Base-by-base conservation (phyloP, 768 basidiomycete genomes). In the Ramaria sp. region DNA sequence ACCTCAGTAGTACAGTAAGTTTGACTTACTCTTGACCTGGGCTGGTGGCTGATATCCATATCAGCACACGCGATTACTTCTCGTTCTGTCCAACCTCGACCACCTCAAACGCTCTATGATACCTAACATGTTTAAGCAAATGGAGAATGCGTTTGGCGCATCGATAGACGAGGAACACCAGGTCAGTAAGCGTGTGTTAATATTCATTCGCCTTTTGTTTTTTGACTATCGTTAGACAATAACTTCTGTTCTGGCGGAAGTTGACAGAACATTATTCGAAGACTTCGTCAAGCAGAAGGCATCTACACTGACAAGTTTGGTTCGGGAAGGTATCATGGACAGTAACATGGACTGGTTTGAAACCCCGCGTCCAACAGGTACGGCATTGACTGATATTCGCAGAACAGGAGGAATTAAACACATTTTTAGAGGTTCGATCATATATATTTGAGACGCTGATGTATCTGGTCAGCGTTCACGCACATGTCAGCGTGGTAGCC, bases 381-480 rank as follows among this genome's bases (percentile, higher is more conserved):
- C 48, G 77, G 62, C 36, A 24, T 18, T 50, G 53, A 18, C 16
- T 27, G 13, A n/a, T 47, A 22, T 3, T 30, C 28, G n/a, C n/a
- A 22, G 9, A 20, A 12, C 27, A 15, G 28, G 15, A 50, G 13
- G 38, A 18, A 5, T 48, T 8, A 49, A 4, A n/a, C 20, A 30
- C 32, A 34, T 50, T n/a, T 27, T 16, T 76, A 85, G 96, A 96
- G 70, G 92, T 99, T 56, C 83, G 95, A 45, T 81, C 90, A 12
- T 99, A 94, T 68, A 89, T 98, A 79, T 94, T 86, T 69, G 83
- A 89, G 62, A 80, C 81, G 6, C 73, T 97, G 55, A 82, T 98
- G 67, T 81, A 80, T 63, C 79, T 99, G 56, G 96, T 99, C 52
- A 80, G 83, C 44, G 81, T 95, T 13, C 96, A 99, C 64, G 86